phyloP scores from a whole-genome alignment of 352 stramenopile species.

The Plasmopara viticola region DNA sequence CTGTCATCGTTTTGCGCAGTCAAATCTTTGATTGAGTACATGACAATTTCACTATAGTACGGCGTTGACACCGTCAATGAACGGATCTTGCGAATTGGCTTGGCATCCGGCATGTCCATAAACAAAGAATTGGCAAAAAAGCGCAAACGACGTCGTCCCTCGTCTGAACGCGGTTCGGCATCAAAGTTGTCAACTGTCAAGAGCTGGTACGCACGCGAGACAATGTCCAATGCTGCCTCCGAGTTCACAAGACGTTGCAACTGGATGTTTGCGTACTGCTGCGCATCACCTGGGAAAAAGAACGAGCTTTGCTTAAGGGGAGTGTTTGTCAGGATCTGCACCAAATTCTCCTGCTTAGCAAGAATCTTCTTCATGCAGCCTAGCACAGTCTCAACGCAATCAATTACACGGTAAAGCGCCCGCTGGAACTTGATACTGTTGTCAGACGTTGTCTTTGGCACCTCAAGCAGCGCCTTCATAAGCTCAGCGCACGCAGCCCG shows the following conservation, averaged over 20 bases:
- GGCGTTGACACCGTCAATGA: conserved; percentile 80
- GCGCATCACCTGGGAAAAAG: conserved; percentile 79
- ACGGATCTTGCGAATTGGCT: conserved; percentile 79
- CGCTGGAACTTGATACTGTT: conserved; percentile 86
- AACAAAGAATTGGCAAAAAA: conserved; percentile 88
- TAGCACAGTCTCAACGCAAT: conserved; percentile 72
- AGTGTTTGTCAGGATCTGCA: conserved; percentile 82
- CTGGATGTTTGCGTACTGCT: conserved; percentile 79
- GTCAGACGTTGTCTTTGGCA: conserved; percentile 65
- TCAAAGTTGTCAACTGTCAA: conserved; percentile 87
- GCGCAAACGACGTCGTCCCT: conserved; percentile 75
- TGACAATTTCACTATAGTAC: conserved; percentile 87
- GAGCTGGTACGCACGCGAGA: conserved; percentile 80
- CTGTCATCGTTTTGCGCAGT: conserved; percentile 84
- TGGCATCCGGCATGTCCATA: conserved; percentile 87
- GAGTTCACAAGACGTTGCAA: conserved; percentile 76
- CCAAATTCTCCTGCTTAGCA: conserved; percentile 77
- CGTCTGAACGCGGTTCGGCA: conserved; percentile 77
- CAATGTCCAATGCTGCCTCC: conserved; percentile 76
- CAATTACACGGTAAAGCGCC: conserved; percentile 78
- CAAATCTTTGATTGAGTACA: conserved; percentile 87
- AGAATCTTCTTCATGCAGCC: conserved; percentile 83
- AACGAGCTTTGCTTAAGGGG: conserved; percentile 84
- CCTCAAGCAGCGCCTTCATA: conserved; percentile 83
- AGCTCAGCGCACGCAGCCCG: conserved; percentile 59